Evolutionary conservation across 2,329 filamentous ascomycete genomes (phyloP), one percentile per base, ranked within the genome.

Genomic region (Phialophora macrospora): DNA sequence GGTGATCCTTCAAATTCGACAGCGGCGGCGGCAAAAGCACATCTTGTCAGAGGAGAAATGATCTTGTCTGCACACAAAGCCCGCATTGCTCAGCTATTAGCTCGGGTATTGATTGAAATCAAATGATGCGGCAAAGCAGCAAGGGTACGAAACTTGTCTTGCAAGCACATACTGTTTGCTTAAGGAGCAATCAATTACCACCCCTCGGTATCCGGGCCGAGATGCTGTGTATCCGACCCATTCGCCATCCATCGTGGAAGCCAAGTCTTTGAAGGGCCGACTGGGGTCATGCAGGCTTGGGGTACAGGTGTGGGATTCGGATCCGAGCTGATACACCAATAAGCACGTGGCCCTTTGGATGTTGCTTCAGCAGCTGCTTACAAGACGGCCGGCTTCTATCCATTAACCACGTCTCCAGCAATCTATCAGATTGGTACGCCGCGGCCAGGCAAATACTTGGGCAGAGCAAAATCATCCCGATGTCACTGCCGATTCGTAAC

Each of bases 51-150:
- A 24, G 64, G 64, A 32, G 60, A 63, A 60, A 32, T 56, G 11
- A 64, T 67, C n/a, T 52, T 67, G 51, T 61, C 56, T n/a, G 34
- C 54, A 8, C 64, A 64, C 41, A 64, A 64, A 56, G 56, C 62
- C 20, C 64, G 59, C 32, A 67, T 67, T 52, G 64, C 64, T 26
- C 56, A 63, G 30, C 61, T 67, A 7, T 52, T 67, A 24, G 64
- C 60, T 17, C 60, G 61, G 12, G 60, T 67, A 24, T 55, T 60
- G 48, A 64, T 59, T 38, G 62, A 64, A 32, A 34, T 64, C 17
- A 64, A 64, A 34, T 64, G 60, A 46, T 5, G 17, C 56, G 30
- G 41, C 30, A n/a, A 17, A 60, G n/a, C 44, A 30, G 7, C 30
- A 9, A 9, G 44, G 44, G 2, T 22, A n/a, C 14, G 44, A 48